Evolutionary conservation across 1,284 basidiomycete genomes (phyloP).

Genomic region (Cutaneotrichosporon cyanovorans): DNA sequence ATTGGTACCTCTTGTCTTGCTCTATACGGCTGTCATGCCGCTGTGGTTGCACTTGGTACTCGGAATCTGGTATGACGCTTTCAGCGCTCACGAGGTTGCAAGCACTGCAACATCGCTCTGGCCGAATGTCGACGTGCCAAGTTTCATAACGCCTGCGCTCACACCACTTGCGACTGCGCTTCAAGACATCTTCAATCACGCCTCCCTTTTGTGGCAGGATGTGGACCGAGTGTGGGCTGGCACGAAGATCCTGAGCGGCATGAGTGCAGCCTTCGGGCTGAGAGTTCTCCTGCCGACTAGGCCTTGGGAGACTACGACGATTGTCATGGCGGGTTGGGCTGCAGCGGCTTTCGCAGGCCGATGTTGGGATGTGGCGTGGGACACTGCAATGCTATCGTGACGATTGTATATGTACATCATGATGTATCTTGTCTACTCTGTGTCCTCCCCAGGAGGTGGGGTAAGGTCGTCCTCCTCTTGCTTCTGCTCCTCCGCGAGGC

Average conservation of each 20-base stretch:
- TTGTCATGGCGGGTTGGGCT: constrained; percentile 70
- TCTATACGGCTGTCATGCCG: constrained; percentile 82
- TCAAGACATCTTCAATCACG: neutral
- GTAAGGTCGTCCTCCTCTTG: too few species aligned
- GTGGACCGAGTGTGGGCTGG: constrained; percentile 74
- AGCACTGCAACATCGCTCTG: neutral
- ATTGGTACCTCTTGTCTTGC: constrained; percentile 66
- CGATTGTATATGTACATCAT: neutral
- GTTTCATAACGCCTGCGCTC: too few species aligned
- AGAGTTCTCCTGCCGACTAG: constrained; percentile 45
- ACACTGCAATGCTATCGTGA: neutral
- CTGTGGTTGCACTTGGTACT: constrained; percentile 74
- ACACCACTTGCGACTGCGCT: neutral
- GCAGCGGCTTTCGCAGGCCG: constrained; percentile 47
- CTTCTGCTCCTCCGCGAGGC: too few species aligned
- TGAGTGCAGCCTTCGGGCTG: constrained; percentile 67
- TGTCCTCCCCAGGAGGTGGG: too few species aligned
- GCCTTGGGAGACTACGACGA: constrained; percentile 65
- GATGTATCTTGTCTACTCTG: neutral
- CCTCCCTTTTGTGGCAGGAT: constrained; percentile 40
- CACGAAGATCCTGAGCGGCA: constrained; percentile 72
- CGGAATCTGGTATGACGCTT: constrained; percentile 59
- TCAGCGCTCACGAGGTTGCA: neutral
- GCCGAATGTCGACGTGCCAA: neutral
- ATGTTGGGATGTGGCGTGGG: neutral